phyloP scores from a whole-genome alignment of 2,329 filamentous ascomycete species.

The Fusarium clavum region DNA sequence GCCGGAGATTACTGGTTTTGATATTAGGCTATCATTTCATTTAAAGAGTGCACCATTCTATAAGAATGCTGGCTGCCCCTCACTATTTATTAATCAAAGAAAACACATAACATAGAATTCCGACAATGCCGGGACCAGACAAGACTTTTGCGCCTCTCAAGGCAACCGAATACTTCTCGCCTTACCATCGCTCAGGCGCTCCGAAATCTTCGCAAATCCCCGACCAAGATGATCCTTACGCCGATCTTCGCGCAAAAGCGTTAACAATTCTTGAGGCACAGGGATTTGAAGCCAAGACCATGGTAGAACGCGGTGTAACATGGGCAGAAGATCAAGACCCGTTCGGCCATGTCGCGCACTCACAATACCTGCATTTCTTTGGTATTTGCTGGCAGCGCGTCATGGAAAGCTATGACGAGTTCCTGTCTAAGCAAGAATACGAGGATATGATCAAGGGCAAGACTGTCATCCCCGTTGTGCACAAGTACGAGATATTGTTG shows the following conservation, averaged over 20 bases:
- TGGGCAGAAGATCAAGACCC: conserved; percentile 3
- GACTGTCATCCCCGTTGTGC: background rate
- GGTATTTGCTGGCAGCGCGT: background rate
- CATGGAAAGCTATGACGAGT: background rate
- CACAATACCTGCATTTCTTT: background rate
- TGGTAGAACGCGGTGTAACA: background rate
- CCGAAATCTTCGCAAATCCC: background rate
- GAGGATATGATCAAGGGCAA: background rate
- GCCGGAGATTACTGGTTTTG: background rate
- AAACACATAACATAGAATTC: background rate
- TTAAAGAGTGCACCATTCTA: background rate
- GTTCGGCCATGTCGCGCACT: background rate
- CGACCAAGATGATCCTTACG: background rate
- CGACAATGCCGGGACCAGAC: background rate
- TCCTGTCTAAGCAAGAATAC: background rate
- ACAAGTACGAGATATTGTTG: background rate
- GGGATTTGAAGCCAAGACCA: background rate
- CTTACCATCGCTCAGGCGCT: background rate
- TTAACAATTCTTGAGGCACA: background rate
- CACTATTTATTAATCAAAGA: background rate
- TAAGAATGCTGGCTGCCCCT: background rate
- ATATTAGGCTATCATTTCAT: background rate
- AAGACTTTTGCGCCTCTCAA: background rate
- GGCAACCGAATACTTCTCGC: background rate
- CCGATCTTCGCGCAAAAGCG: background rate